Base-by-base conservation (phyloP, 768 basidiomycete species). In the Suillus paluster region DNA sequence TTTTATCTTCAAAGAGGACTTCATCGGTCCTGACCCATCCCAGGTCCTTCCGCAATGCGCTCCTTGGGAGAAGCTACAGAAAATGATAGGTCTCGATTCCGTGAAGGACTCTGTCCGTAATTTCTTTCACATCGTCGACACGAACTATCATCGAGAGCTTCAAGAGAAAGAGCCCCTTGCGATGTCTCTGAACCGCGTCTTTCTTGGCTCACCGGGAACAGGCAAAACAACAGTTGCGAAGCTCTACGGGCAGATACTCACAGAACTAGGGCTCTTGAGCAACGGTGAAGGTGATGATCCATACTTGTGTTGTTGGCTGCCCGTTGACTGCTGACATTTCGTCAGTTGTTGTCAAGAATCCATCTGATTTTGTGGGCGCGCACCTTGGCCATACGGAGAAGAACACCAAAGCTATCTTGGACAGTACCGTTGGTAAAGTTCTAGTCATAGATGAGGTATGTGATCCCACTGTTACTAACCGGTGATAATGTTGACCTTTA, bases 221-320 rank as follows among this genome's bases (percentile, higher is more conserved):
- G 89, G 89, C 0, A 90, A 90, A 69, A 91, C 89, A 1, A 86
- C 85, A 0, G 88, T 91, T 0, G 88, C 86, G 0, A 84, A 83
- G 66, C 68, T 88, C 3, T 91, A 90, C 65, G 89, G 89, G 0
- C 80, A 82, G 60, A 84, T 89, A 50, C 70, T 91, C 11, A 82
- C 77, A 0, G 86, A 89, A 52, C 69, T 91, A 1, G 81, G 83
- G 5, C 68, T 91, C n/a, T 68, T 91, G 19, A 88, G 86, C 68
- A 89, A 87, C 45, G 87, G 89, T 9, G 89, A 91, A 83, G 88
- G 89, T 86, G 61, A 65, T 76, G 2, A 33, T 27, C 19, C 36
- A 33, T 15, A 15, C 34, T 19, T n/a, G 21, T n/a, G 8, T 8
- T 44, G 17, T 11, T 41, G 57, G 25, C 39, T 52, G 25, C 23